These are phyloP conservation scores for Nepenthes gracilis DNA, from an alignment of 148 eudicot genomes.

Conservation along the genomic window DNA sequence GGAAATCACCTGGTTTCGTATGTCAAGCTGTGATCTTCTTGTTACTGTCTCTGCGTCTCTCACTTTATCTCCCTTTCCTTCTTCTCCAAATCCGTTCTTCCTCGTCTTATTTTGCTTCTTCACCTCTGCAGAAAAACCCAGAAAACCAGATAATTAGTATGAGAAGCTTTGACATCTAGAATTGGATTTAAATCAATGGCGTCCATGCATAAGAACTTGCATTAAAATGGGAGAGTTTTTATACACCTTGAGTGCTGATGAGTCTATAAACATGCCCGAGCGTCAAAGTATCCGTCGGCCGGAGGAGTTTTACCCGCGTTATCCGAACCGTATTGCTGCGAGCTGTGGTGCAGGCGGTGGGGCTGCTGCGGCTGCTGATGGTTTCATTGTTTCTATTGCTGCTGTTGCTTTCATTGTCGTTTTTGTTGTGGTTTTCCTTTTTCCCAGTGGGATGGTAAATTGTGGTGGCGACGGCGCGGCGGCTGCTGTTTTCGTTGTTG, in stretches of 20 bases:
- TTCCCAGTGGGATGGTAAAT: not conserved
- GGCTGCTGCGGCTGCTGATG: not conserved
- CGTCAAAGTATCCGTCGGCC: slow-evolving; percentile 61
- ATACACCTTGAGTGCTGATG: slow-evolving; percentile 74
- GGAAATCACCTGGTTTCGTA: not conserved
- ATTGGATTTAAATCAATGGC: not conserved
- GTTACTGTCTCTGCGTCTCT: slow-evolving; percentile 13
- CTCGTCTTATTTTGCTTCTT: slow-evolving; percentile 56
- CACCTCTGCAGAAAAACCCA: slow-evolving; percentile 45
- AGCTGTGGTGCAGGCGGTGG: not conserved
- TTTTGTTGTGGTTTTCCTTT: not conserved
- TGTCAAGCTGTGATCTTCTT: not conserved
- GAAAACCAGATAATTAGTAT: not conserved
- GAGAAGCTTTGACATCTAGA: not conserved
- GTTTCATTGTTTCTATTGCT: too few species aligned
- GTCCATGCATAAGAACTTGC: not conserved
- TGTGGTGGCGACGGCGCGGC: not conserved
- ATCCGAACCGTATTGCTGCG: slow-evolving; percentile 34
- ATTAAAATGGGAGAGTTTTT: not conserved
- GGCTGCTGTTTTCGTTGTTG: not conserved
- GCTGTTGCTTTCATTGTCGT: too few species aligned
- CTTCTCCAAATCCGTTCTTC: slow-evolving; percentile 11
- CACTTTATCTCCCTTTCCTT: slow-evolving; percentile 6
- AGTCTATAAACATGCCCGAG: slow-evolving; percentile 85
- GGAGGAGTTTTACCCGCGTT: slow-evolving; percentile 84